phyloP scores from a whole-genome alignment of 352 stramenopile species.

The Phytophthora cryptogea region DNA sequence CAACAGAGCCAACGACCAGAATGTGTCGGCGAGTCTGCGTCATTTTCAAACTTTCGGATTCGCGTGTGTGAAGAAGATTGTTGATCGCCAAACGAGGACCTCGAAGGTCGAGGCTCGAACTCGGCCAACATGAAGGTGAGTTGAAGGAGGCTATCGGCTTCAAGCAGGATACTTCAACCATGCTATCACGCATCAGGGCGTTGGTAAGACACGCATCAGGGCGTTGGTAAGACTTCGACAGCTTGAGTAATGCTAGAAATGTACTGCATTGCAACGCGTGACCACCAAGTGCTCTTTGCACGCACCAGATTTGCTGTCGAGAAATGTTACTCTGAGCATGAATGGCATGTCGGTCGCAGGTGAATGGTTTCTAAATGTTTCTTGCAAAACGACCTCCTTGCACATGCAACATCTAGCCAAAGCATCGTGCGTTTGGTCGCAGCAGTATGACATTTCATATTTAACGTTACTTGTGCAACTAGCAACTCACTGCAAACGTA shows the following conservation, averaged over 20 bases:
- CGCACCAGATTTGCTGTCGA: too few species aligned
- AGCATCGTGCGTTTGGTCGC: too few species aligned
- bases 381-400: too few species aligned
- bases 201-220: constrained; percentile 5
- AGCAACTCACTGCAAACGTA: neutral
- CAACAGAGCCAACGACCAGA: constrained; percentile 67
- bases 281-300: too few species aligned
- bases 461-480: neutral
- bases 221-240: constrained; percentile 4
- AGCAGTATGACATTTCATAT: neutral
- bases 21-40: constrained; percentile 31
- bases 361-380: too few species aligned
- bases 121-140: neutral
- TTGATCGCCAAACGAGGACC: constrained; percentile 8
- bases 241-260: neutral
- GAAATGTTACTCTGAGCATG: too few species aligned
- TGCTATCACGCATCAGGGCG: constrained; percentile 5
- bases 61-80: neutral
- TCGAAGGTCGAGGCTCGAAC: too few species aligned
- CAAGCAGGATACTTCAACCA: constrained; percentile 10
- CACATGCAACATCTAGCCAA: too few species aligned
- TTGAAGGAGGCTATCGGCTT: constrained; percentile 4
- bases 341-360: too few species aligned
- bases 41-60: constrained; percentile 11
- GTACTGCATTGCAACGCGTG: too few species aligned